Evolutionary conservation across 1,139 yeast species (phyloP), one percentile per base, ranked within the genome.

Genomic region (Wickerhamiella pararugosa): DNA sequence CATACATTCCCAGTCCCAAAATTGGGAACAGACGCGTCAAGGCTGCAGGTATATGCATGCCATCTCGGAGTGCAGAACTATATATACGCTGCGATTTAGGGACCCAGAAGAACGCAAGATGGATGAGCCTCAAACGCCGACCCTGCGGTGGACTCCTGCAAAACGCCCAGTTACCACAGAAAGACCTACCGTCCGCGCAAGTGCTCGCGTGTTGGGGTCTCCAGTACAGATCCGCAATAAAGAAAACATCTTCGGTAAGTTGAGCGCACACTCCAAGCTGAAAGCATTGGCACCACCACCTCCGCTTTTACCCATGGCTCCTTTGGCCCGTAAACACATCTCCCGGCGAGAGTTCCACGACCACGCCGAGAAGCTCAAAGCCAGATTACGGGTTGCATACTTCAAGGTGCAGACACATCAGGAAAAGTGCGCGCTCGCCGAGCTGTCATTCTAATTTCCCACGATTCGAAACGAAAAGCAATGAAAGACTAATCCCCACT

Each of bases 251-350:
- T 28, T 29, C 9, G 27, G 25, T n/a, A 32, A 29, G 28, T 27
- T 38, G 29, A 15, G 21, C 21, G 21, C 21, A 15, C 21, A 15
- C 21, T 15, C 21, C 21, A 15, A 15, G 21, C 21, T 15, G 4
- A 38, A 38, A 29, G 41, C 26, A 29, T 33, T 38, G 29, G 41
- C 41, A n/a, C 41, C 41, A 6, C 35, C 41, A 1, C 41, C 41
- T 2, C 37, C 37, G 6, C 26, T 35, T 4, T 32, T 35, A 4
- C 41, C 41, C 2, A 6, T 38, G 21, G 27, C 21, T 8, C 41
- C 41, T 8, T 25, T 21, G n/a, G 34, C 31, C 33, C 37, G 31
- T 15, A 15, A 4, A 15, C 15, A 27, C 9, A 5, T 9, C 10
- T 5, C 27, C 39, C 11, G 27, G 33, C 9, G 32, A 26, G 6